Percentiles rank a stretch among this genome's conserved stretches.
Conservation (phyloP, 2,329 filamentous ascomycete genomes). For the Arthrobotrys musiformis region DNA sequence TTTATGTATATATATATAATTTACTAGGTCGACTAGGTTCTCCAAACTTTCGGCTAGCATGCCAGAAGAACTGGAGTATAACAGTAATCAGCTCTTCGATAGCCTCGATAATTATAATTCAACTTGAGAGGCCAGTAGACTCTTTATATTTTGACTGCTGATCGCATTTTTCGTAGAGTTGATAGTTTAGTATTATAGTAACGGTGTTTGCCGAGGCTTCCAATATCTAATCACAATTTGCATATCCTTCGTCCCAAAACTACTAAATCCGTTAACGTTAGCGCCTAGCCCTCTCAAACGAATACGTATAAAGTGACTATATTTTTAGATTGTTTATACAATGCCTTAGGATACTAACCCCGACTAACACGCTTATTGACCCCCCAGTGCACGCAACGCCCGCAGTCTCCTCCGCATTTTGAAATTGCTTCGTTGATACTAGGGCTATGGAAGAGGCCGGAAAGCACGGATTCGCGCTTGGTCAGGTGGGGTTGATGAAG, state of each 20-base stretch:
- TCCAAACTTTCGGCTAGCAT: constrained; percentile 38
- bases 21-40: constrained; percentile 33
- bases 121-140: neutral
- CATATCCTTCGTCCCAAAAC: too few relatives aligned
- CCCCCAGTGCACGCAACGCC: constrained; percentile 28
- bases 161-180: constrained; percentile 44
- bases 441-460: constrained; percentile 24
- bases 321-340: too few relatives aligned
- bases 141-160: neutral
- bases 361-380: constrained; percentile 24
- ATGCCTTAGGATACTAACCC: constrained; percentile 34
- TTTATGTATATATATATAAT: neutral
- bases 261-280: too few relatives aligned
- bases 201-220: constrained; percentile 41
- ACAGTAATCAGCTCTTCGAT: constrained; percentile 36
- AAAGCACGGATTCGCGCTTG: constrained; percentile 13
- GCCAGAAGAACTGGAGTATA: constrained; percentile 46
- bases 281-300: too few relatives aligned
- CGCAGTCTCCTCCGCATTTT: constrained; percentile 19
- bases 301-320: too few relatives aligned
- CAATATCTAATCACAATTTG: constrained; percentile 39
- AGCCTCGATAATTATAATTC: constrained; percentile 24
- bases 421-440: constrained; percentile 40
- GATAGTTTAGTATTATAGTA: constrained; percentile 39
- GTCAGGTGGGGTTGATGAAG: too few relatives aligned